These are phyloP conservation scores for Nemania abortiva DNA, from an alignment of 2,329 filamentous ascomycete species.

Conservation along the genomic window DNA sequence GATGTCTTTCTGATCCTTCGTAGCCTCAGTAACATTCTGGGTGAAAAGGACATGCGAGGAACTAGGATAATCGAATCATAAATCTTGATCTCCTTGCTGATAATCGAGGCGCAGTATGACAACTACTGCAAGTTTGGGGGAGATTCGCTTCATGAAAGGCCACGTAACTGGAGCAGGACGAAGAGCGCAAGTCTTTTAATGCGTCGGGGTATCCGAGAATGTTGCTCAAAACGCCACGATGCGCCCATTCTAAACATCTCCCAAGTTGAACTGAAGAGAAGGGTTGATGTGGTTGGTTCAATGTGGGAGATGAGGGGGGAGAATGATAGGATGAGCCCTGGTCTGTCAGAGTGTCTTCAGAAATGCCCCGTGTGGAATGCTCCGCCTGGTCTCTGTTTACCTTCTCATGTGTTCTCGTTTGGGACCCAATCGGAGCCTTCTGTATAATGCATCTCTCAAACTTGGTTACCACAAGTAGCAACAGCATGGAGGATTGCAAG, in stretches of 20 bases:
- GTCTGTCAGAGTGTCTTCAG: not conserved
- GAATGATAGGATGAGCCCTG: not conserved
- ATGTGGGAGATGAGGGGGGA: not conserved
- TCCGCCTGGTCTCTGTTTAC: not conserved
- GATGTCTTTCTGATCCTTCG: not conserved
- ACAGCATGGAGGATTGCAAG: not conserved
- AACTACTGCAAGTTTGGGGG: not conserved
- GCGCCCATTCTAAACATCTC: not conserved
- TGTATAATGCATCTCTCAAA: not conserved
- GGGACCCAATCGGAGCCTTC: slow-evolving; percentile 26
- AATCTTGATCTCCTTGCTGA: not conserved
- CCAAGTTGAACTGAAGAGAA: slow-evolving; percentile 2
- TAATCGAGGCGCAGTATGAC: not conserved
- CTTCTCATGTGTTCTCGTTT: slow-evolving; percentile 15
- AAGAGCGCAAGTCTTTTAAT: not conserved
- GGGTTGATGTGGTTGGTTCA: not conserved
- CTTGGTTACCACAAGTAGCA: not conserved
- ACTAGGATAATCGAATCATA: too few relatives aligned
- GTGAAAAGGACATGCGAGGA: too few relatives aligned
- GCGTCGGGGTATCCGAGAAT: slow-evolving; percentile 11
- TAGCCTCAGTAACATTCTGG: too few relatives aligned
- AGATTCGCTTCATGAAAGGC: not conserved
- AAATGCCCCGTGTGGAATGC: slow-evolving; percentile 6
- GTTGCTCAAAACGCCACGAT: slow-evolving; percentile 23
- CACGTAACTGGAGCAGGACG: not conserved